Percentiles rank a stretch among this genome's conserved stretches.
Conservation (phyloP, 2,329 filamentous ascomycete species). For the Neopestalotiopsis rosae region DNA sequence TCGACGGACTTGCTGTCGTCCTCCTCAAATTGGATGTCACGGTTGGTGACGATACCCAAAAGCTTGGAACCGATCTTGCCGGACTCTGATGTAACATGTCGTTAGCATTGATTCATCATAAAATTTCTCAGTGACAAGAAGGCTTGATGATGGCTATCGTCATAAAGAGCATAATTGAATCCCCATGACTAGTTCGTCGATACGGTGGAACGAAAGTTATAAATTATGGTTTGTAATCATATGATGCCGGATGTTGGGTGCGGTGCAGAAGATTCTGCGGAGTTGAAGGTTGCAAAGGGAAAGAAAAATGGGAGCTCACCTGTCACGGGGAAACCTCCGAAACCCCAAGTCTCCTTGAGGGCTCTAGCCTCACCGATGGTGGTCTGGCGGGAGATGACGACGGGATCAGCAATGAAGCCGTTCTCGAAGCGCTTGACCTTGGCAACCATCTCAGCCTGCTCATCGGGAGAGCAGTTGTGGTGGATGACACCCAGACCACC, state of each 20-base stretch:
- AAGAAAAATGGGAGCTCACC: conserved; percentile 67
- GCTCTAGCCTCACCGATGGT: conserved; percentile 91
- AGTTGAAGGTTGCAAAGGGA: neutral
- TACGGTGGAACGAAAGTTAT: conserved; percentile 99
- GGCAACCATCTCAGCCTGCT: conserved; percentile 97
- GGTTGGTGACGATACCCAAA: conserved; percentile 95
- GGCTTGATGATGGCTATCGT: conserved; percentile 34
- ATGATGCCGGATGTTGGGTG: conserved; percentile 19
- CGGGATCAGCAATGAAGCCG: conserved; percentile 95
- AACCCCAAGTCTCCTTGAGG: conserved; percentile 97
- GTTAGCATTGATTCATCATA: conserved; percentile 40
- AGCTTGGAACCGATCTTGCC: conserved; percentile 95
- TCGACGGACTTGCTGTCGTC: conserved; percentile 75
- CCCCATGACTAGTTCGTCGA: conserved; percentile 88
- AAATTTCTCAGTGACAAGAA: conserved; percentile 8
- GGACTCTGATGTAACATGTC: conserved; percentile 65
- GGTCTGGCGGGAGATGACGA: conserved; percentile 86
- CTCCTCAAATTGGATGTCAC: conserved; percentile 96
- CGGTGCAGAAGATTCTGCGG: neutral
- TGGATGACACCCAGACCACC: conserved; percentile 94
- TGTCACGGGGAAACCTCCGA: conserved; percentile 97
- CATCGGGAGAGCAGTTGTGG: conserved; percentile 98
- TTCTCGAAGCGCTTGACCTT: conserved; percentile 99
- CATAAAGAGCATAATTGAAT: conserved; percentile 62
- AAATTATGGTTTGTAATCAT: conserved; percentile 82